Conservation (phyloP, 2,329 filamentous ascomycete species). For the Sclerotinia subarctica region DNA sequence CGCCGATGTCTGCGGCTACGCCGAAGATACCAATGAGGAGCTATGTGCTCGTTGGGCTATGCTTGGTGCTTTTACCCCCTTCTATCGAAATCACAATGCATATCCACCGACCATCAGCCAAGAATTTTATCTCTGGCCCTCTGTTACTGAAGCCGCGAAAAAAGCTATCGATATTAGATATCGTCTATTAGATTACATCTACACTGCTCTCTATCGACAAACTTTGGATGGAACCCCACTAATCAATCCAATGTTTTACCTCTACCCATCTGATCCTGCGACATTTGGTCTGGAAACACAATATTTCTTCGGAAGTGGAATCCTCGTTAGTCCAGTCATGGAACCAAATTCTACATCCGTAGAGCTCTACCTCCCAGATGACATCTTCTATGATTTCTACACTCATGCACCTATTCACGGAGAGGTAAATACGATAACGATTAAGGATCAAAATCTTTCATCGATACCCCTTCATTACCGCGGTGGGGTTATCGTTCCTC, state of each 20-base stretch:
- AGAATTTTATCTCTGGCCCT: slow-evolving; percentile 69
- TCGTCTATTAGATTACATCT: slow-evolving; percentile 73
- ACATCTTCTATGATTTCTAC: slow-evolving; percentile 51
- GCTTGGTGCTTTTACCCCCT: slow-evolving; percentile 69
- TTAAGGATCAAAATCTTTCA: slow-evolving; percentile 43
- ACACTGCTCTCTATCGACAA: slow-evolving; percentile 65
- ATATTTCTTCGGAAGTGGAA: slow-evolving; percentile 49
- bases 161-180: slow-evolving; percentile 72
- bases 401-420: slow-evolving; percentile 47
- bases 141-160: slow-evolving; percentile 60
- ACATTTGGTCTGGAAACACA: slow-evolving; percentile 49
- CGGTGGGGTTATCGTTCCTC: slow-evolving; percentile 62
- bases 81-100: slow-evolving; percentile 72
- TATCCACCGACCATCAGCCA: slow-evolving; percentile 51
- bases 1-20: slow-evolving; percentile 76
- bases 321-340: slow-evolving; percentile 51
- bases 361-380: slow-evolving; percentile 49
- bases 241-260: slow-evolving; percentile 68
- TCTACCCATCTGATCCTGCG: slow-evolving; percentile 55
- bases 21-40: slow-evolving; percentile 60
- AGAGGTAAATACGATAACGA: slow-evolving; percentile 41
- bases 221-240: slow-evolving; percentile 60
- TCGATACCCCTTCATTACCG: slow-evolving; percentile 66
- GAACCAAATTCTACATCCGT: slow-evolving; percentile 46
- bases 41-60: slow-evolving; percentile 75